phyloP scores from a whole-genome alignment of 345 rosid species.

The Kernera saxatilis region DNA sequence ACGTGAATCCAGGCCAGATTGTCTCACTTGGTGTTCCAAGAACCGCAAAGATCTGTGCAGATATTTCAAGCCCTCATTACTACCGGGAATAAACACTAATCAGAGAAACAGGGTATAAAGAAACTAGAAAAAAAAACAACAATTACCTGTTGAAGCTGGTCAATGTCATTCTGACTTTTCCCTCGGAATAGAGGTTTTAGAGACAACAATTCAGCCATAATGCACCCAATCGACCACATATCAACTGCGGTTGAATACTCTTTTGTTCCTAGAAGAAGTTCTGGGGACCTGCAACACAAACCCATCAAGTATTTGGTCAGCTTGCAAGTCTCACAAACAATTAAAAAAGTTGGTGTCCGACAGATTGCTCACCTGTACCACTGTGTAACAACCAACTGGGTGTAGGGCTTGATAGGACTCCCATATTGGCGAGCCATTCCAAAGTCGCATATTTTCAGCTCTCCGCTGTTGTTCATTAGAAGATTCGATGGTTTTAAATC shows the following conservation, averaged over 20 bases:
- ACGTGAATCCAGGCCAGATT: conserved; percentile 64
- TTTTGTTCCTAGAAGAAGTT: conserved; percentile 70
- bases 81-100: neutral
- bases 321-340: neutral
- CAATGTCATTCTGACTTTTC: conserved; percentile 46
- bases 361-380: conserved; percentile 68
- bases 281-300: conserved; percentile 65
- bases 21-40: conserved; percentile 78
- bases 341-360: neutral
- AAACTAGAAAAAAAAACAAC: neutral
- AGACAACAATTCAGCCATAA: conserved; percentile 79
- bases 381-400: conserved; percentile 69
- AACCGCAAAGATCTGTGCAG: conserved; percentile 56
- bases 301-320: neutral
- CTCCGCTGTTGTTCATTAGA: conserved; percentile 71
- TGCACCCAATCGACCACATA: conserved; percentile 96
- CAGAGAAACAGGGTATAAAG: neutral
- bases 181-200: conserved; percentile 69
- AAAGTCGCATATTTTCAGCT: conserved; percentile 75
- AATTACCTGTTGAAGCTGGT: conserved; percentile 68
- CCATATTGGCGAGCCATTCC: conserved; percentile 88
- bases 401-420: conserved; percentile 72
- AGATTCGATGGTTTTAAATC: conserved; percentile 87
- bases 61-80: neutral
- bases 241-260: conserved; percentile 80